Evolutionary conservation across 129 eudicot species (phyloP).

Genomic region (Ambrosia trifida): DNA sequence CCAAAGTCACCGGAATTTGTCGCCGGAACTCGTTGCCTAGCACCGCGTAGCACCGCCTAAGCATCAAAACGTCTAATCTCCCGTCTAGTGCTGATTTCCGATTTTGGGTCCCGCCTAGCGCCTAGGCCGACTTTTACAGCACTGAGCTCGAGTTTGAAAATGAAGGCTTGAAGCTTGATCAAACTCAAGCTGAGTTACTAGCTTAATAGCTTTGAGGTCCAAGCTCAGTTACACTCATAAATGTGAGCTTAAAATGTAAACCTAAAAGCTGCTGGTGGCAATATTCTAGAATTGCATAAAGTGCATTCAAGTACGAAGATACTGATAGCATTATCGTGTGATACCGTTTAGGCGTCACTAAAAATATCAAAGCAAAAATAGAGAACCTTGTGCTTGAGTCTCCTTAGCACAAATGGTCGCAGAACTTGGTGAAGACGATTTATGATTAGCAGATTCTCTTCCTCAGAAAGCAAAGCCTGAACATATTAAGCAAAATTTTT

Average conservation of each 20-base stretch:
- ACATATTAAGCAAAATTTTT: constrained; percentile 13
- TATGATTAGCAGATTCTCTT: constrained; percentile 89
- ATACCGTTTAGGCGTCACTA: background rate
- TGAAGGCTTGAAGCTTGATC: background rate
- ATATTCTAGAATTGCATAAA: constrained; percentile 12
- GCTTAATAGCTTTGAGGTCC: background rate
- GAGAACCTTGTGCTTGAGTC: constrained; percentile 94
- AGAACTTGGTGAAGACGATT: constrained; percentile 99
- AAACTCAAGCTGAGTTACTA: background rate
- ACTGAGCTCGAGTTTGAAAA: constrained; percentile 2
- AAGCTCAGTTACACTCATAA: background rate
- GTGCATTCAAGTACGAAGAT: constrained; percentile 18
- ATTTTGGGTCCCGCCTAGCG: no score
- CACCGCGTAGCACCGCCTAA: no score
- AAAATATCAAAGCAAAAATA: constrained; percentile 1
- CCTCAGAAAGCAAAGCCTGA: constrained; percentile 94
- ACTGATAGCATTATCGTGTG: background rate
- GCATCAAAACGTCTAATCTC: no score
- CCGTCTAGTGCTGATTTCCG: no score
- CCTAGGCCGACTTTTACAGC: no score
- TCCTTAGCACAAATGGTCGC: constrained; percentile 95
- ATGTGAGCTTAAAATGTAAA: constrained; percentile 11
- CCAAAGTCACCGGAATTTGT: no score
- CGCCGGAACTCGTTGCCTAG: no score
- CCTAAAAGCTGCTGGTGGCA: background rate